phyloP scores from a whole-genome alignment of 345 rosid species.

The Hypericum perforatum region DNA sequence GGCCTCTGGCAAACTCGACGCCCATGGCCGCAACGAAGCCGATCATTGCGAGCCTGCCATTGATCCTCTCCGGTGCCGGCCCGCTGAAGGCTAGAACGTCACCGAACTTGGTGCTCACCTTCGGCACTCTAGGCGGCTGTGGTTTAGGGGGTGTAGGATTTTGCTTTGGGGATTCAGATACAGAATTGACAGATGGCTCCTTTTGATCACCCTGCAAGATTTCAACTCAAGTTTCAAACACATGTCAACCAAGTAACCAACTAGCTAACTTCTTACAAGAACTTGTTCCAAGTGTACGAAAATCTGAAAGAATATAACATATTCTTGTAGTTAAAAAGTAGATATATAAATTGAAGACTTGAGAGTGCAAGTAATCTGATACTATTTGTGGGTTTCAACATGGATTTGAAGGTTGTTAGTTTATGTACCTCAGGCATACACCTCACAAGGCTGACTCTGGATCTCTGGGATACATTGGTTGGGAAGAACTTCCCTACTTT shows the following conservation, averaged over 20 bases:
- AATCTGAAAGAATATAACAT: too few species aligned
- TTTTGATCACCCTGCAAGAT: conserved; percentile 1
- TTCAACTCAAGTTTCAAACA: too few species aligned
- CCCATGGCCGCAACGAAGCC: conserved; percentile 69
- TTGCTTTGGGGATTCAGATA: conserved; percentile 1
- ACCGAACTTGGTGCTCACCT: conserved; percentile 39
- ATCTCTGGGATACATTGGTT: conserved; percentile 3
- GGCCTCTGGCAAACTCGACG: conserved; percentile 53
- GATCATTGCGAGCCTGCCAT: conserved; percentile 77
- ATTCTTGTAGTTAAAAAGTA: too few species aligned
- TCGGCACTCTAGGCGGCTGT: conserved; percentile 1
- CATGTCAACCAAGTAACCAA: background rate
- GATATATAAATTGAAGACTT: too few species aligned
- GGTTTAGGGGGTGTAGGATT: conserved; percentile 4
- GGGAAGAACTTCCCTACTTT: conserved; percentile 15
- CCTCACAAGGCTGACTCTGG: background rate
- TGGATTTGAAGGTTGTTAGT: too few species aligned
- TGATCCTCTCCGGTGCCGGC: conserved; percentile 84
- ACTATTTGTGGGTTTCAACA: too few species aligned
- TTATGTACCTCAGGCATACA: background rate
- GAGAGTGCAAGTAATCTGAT: too few species aligned
- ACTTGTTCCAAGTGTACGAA: conserved; percentile 6
- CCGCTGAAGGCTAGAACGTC: conserved; percentile 74
- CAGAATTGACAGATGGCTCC: background rate
- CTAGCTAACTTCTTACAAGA: background rate